These are phyloP conservation scores for Euphorbia corollata DNA, from an alignment of 441 rosid genomes.

Conservation along the genomic window DNA sequence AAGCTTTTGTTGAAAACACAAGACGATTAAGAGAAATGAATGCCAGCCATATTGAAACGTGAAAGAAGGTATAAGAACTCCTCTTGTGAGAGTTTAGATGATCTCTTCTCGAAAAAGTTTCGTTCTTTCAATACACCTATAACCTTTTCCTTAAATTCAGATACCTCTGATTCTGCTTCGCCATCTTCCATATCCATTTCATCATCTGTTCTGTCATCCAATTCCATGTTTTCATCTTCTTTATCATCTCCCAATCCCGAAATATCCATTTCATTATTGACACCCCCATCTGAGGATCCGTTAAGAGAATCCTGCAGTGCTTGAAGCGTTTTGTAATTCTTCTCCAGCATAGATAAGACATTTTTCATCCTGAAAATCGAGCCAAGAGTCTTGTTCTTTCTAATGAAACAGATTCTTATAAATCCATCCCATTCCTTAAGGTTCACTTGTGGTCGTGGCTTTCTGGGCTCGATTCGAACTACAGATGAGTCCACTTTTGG, in stretches of 20 bases:
- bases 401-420: constrained; percentile 67
- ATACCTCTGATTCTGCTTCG: constrained; percentile 32
- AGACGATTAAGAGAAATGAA: constrained; percentile 46
- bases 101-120: constrained; percentile 60
- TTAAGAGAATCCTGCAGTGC: constrained; percentile 36
- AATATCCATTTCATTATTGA: constrained; percentile 27
- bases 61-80: constrained; percentile 75
- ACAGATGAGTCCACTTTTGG: constrained; percentile 96
- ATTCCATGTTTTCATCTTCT: constrained; percentile 43
- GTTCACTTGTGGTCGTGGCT: constrained; percentile 55
- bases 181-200: constrained; percentile 61
- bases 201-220: constrained; percentile 42
- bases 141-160: constrained; percentile 60
- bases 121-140: constrained; percentile 56
- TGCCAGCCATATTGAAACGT: constrained; percentile 71
- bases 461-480: constrained; percentile 83
- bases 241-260: constrained; percentile 26
- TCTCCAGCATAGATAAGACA: constrained; percentile 60
- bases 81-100: constrained; percentile 69
- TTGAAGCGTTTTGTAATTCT: constrained; percentile 75
- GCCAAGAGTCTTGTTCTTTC: constrained; percentile 85
- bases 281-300: constrained; percentile 16
- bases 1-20: background rate
- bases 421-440: constrained; percentile 86
- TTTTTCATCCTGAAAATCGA: constrained; percentile 66